phyloP scores from a whole-genome alignment of 805 yeast genomes.

The Peterozyma toletana region DNA sequence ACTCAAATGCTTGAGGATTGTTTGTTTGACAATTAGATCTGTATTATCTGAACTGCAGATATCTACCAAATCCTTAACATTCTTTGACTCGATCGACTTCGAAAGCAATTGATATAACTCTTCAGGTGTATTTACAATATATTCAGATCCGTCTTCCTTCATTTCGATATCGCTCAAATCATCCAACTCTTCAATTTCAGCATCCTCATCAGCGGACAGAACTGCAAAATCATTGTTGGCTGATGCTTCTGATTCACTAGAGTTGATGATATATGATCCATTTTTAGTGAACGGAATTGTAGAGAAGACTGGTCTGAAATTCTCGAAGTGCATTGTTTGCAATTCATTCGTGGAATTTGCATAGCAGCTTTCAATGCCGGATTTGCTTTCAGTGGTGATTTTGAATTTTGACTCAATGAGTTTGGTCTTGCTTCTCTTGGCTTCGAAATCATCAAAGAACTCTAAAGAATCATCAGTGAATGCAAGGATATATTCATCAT shows the following conservation, averaged over 20 bases:
- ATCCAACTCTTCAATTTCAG: constrained; percentile 6
- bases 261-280: constrained; percentile 10
- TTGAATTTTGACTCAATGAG: constrained; percentile 16
- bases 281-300: constrained; percentile 1
- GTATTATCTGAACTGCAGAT: constrained; percentile 22
- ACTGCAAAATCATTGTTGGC: constrained; percentile 10
- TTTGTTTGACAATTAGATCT: constrained; percentile 44
- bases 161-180: constrained; percentile 18
- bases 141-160: constrained; percentile 13
- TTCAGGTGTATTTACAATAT: constrained; percentile 15
- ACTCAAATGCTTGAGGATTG: constrained; percentile 47
- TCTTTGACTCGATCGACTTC: constrained; percentile 15
- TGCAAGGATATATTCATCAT: constrained; percentile 19
- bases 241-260: constrained; percentile 22
- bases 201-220: constrained; percentile 13
- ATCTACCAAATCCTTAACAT: constrained; percentile 23
- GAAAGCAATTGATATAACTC: constrained; percentile 15
- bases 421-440: constrained; percentile 5
- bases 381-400: constrained; percentile 13
- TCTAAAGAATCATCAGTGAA: constrained; percentile 24
- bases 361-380: constrained; percentile 24
- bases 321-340: constrained; percentile 32
- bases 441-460: constrained; percentile 16
- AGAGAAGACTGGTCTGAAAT: constrained; percentile 21
- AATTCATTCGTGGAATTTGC: constrained; percentile 13